These are phyloP conservation scores for Hansfordia pulvinata DNA, from an alignment of 2,329 filamentous ascomycete genomes.

Conservation along the genomic window DNA sequence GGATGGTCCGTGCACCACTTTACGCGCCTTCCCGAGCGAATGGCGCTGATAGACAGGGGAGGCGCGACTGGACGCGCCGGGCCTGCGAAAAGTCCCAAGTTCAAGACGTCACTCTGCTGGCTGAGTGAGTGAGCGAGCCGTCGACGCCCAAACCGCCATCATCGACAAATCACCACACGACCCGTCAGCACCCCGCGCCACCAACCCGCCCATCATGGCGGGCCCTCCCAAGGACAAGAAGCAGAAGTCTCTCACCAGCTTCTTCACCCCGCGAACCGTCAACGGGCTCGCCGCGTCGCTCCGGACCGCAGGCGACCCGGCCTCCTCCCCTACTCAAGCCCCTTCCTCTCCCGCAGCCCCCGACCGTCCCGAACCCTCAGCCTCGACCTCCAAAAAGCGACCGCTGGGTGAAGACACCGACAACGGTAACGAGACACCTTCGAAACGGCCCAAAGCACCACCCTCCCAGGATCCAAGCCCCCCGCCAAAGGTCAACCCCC, in stretches of 20 bases:
- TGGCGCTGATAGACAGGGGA: too few species aligned
- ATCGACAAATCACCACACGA: too few species aligned
- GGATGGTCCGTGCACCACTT: too few species aligned
- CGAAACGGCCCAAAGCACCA: conserved; percentile 31
- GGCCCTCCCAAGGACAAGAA: conserved; percentile 40
- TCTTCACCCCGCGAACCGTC: conserved; percentile 55
- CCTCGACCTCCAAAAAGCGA: conserved; percentile 30
- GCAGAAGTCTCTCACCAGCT: conserved; percentile 75
- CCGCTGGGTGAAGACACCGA: conserved; percentile 32
- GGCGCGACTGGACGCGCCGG: too few species aligned
- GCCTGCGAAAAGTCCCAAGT: too few species aligned
- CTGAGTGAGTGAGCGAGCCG: too few species aligned
- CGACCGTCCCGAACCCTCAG: conserved; percentile 10
- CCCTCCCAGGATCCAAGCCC: conserved; percentile 21
- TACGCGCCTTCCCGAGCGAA: too few species aligned
- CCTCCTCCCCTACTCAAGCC: conserved; percentile 10
- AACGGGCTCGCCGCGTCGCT: conserved; percentile 27
- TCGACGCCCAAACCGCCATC: too few species aligned
- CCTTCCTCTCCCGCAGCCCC: conserved; percentile 13
- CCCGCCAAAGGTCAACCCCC: conserved; percentile 7
- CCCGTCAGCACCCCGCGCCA: too few species aligned
- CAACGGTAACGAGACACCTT: conserved; percentile 25
- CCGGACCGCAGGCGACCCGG: conserved; percentile 9
- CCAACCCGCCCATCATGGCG: conserved; percentile 16
- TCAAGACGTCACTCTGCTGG: too few species aligned